Percentiles rank a stretch among this genome's conserved stretches.
Evolutionary conservation across 1,284 basidiomycete genomes (phyloP).

Genomic region (Sporisorium scitamineum): DNA sequence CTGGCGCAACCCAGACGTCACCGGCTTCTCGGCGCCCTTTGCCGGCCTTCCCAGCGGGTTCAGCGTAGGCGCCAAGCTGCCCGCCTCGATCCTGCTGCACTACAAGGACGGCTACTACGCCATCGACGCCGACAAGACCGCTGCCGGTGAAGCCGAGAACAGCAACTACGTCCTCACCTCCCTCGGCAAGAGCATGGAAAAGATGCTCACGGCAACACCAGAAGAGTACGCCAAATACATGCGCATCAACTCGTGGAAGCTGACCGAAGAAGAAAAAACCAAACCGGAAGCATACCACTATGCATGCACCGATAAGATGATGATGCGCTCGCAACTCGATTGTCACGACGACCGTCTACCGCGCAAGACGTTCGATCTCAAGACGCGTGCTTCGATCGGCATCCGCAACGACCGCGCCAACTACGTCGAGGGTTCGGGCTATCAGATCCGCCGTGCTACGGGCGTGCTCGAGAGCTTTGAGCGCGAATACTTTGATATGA

Average conservation of each 20-base stretch:
- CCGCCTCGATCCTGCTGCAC: constrained; percentile 79
- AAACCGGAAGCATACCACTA: constrained; percentile 68
- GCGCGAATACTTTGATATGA: constrained; percentile 76
- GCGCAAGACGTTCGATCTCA: constrained; percentile 93
- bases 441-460: constrained; percentile 62
- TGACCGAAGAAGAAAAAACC: constrained; percentile 69
- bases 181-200: constrained; percentile 89
- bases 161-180: constrained; percentile 63
- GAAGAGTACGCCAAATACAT: constrained; percentile 78
- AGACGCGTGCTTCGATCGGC: constrained; percentile 87
- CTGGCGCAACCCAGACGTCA: constrained; percentile 64
- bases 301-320: constrained; percentile 77
- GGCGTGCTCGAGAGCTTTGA: constrained; percentile 69
- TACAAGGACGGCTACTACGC: constrained; percentile 75
- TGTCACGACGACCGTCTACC: constrained; percentile 84
- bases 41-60: constrained; percentile 76
- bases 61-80: constrained; percentile 83
- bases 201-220: constrained; percentile 80
- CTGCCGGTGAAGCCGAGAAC: constrained; percentile 57
- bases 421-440: constrained; percentile 73
- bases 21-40: constrained; percentile 72
- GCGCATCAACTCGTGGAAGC: constrained; percentile 70
- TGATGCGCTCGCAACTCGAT: constrained; percentile 96
- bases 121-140: constrained; percentile 78
- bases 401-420: constrained; percentile 89